A percentile compares a stretch with the other conserved stretches of the same genome.
Evolutionary conservation across 345 rosid species (phyloP).

Genomic region (Citrus mangshanensis): DNA sequence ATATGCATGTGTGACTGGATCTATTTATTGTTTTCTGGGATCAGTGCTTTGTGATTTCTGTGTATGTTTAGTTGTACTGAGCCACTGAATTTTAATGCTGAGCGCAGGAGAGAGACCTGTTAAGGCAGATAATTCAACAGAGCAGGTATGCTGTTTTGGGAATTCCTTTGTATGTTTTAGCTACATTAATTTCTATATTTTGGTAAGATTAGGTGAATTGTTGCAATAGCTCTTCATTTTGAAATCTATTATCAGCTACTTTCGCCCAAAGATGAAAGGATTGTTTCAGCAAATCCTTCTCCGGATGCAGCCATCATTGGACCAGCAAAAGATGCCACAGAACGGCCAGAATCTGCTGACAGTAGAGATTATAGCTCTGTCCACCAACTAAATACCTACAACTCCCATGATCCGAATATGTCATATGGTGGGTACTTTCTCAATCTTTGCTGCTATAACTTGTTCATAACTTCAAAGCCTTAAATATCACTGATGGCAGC

Average conservation of each 20-base stretch:
- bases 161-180: background rate
- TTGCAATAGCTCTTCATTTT: constrained; percentile 23
- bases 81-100: background rate
- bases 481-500: background rate
- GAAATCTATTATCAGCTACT: constrained; percentile 39
- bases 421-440: constrained; percentile 35
- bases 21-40: background rate
- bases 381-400: constrained; percentile 27
- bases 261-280: constrained; percentile 51
- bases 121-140: constrained; percentile 29
- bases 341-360: constrained; percentile 20
- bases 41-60: background rate
- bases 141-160: constrained; percentile 35
- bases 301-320: constrained; percentile 39
- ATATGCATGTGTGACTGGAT: background rate
- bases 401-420: constrained; percentile 37
- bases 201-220: constrained; percentile 7
- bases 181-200: constrained; percentile 6
- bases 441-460: background rate
- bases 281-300: constrained; percentile 50
- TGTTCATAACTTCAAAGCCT: background rate
- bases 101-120: constrained; percentile 47
- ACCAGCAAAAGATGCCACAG: constrained; percentile 29
- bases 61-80: background rate
- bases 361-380: constrained; percentile 26